A percentile compares a stretch with the other conserved stretches of the same genome.
Conservation (phyloP, 192 early-diverging fungal genomes). For the Podila verticillata region DNA sequence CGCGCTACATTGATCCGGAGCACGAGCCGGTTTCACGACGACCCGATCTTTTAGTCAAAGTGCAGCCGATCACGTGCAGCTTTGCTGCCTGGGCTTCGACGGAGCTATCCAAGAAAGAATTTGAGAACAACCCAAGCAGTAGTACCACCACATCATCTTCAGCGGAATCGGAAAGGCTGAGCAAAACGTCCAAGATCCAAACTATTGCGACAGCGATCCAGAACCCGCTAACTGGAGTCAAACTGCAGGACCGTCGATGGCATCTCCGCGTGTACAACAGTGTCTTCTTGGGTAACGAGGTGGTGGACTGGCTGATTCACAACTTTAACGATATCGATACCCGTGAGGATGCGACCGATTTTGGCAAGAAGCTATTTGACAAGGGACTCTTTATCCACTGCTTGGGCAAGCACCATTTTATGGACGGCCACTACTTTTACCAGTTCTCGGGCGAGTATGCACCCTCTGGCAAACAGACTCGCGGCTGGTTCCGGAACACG, state of each 20-base stretch:
- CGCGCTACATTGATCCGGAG: slow-evolving; percentile 57
- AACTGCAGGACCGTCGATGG: slow-evolving; percentile 84
- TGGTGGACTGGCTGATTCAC: slow-evolving; percentile 88
- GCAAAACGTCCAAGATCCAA: slow-evolving; percentile 52
- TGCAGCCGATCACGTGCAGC: slow-evolving; percentile 44
- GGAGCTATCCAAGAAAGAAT: slow-evolving; percentile 33
- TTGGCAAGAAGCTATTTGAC: slow-evolving; percentile 82
- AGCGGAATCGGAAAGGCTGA: slow-evolving; percentile 23
- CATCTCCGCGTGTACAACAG: slow-evolving; percentile 78
- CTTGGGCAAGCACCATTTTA: slow-evolving; percentile 69
- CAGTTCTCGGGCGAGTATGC: slow-evolving; percentile 67
- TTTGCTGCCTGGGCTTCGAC: slow-evolving; percentile 36
- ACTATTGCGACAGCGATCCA: slow-evolving; percentile 77
- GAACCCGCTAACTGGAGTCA: slow-evolving; percentile 71
- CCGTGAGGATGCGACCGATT: slow-evolving; percentile 77
- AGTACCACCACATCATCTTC: not conserved
- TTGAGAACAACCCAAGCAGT: slow-evolving; percentile 11
- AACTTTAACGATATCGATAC: slow-evolving; percentile 80
- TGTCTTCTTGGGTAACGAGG: slow-evolving; percentile 84
- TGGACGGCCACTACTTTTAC: slow-evolving; percentile 95
- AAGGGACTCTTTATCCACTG: slow-evolving; percentile 77
- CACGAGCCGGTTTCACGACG: slow-evolving; percentile 40
- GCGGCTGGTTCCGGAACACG: slow-evolving; percentile 60
- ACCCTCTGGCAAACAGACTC: slow-evolving; percentile 41
- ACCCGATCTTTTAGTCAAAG: slow-evolving; percentile 48